These are phyloP conservation scores for Dalbergia cochinchinensis DNA, from an alignment of 306 rosid species.

Conservation along the genomic window DNA sequence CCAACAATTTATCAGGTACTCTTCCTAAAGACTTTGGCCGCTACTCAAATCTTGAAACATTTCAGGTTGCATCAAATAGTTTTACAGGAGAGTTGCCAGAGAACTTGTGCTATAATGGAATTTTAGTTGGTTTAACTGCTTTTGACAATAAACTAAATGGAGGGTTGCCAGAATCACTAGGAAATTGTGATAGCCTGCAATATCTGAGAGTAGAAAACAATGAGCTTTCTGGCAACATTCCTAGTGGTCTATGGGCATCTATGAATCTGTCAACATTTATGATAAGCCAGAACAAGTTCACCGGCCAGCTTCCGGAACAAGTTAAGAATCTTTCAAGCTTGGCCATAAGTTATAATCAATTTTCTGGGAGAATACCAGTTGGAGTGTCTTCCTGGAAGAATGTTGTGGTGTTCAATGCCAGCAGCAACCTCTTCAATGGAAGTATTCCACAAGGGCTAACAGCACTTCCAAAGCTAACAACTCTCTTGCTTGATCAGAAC, in stretches of 20 bases:
- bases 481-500: constrained; percentile 55
- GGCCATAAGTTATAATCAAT: constrained; percentile 54
- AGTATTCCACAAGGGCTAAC: constrained; percentile 59
- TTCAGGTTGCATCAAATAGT: constrained; percentile 53
- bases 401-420: constrained; percentile 51
- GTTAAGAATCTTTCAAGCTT: constrained; percentile 40
- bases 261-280: constrained; percentile 33
- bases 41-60: constrained; percentile 40
- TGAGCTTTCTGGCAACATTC: constrained; percentile 56
- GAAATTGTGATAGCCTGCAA: constrained; percentile 50
- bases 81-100: constrained; percentile 62
- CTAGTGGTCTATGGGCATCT: constrained; percentile 61
- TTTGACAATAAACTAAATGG: constrained; percentile 56
- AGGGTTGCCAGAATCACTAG: constrained; percentile 59
- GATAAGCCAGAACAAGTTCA: constrained; percentile 54
- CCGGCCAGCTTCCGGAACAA: constrained; percentile 58
- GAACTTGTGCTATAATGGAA: constrained; percentile 55
- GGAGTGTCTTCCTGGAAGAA: constrained; percentile 51
- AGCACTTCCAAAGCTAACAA: constrained; percentile 40
- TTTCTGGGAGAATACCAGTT: constrained; percentile 54
- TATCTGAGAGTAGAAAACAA: constrained; percentile 40
- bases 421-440: constrained; percentile 58
- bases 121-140: constrained; percentile 46
- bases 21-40: constrained; percentile 58
- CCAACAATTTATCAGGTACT: constrained; percentile 56